A percentile compares a stretch with the other conserved stretches of the same genome.
These are phyloP conservation scores for Bryopsis sp. DNA, from an alignment of 139 green algal genomes.

Conservation along the genomic window DNA sequence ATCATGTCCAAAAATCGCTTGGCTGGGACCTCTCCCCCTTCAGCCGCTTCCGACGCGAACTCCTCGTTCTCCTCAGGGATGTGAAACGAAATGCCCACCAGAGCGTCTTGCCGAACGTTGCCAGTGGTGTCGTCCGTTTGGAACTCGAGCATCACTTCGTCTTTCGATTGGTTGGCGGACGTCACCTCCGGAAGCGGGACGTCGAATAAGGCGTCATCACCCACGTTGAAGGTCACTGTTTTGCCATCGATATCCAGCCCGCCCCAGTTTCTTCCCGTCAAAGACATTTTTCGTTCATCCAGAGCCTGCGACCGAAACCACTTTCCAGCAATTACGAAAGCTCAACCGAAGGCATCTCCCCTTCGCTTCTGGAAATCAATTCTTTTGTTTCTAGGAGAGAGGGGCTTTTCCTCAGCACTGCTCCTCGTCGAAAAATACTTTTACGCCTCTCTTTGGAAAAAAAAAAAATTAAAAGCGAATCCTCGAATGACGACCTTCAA, in stretches of 20 bases:
- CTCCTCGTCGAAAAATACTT: too few species aligned
- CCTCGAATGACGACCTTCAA: too few species aligned
- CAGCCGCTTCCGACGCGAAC: not conserved
- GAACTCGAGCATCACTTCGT: slow-evolving; percentile 91
- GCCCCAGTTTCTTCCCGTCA: slow-evolving; percentile 67
- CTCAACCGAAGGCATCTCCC: too few species aligned
- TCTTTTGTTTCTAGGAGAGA: too few species aligned
- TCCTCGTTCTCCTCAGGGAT: slow-evolving; percentile 14
- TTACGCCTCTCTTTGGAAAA: too few species aligned
- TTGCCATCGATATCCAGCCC: slow-evolving; percentile 41
- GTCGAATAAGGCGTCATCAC: slow-evolving; percentile 60
- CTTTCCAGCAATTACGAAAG: too few species aligned
- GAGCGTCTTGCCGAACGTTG: slow-evolving; percentile 10
- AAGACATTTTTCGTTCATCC: slow-evolving; percentile 31
- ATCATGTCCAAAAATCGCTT: slow-evolving; percentile 13
- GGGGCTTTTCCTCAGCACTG: too few species aligned
- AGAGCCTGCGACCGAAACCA: slow-evolving; percentile 14
- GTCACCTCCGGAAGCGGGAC: slow-evolving; percentile 76
- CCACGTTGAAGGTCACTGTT: slow-evolving; percentile 65
- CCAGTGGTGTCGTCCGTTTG: slow-evolving; percentile 73
- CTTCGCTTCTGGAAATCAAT: too few species aligned
- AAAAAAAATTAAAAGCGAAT: too few species aligned
- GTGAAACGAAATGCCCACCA: slow-evolving; percentile 22
- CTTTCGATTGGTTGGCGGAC: slow-evolving; percentile 48
- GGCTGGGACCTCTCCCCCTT: not conserved